Conservation (phyloP, 2,329 filamentous ascomycete genomes). For the Stagonosporopsis tanaceti region DNA sequence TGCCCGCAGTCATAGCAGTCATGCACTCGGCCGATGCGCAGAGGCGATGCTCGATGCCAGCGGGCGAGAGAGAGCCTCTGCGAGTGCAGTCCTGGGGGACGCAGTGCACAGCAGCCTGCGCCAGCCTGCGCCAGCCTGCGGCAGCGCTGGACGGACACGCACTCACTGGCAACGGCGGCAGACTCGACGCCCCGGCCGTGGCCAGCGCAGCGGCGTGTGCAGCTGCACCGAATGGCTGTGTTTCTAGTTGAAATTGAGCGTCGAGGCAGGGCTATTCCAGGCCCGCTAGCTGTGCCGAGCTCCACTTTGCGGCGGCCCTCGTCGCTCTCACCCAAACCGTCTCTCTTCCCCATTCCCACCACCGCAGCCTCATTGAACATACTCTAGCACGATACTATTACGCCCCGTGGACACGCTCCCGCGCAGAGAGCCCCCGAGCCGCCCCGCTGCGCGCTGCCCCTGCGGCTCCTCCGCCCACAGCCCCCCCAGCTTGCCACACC, state of each 20-base stretch:
- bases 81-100: not conserved
- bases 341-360: conserved; percentile 20
- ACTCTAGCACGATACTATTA: conserved; percentile 17
- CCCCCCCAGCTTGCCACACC: conserved; percentile 20
- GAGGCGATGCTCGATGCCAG: conserved; percentile 1
- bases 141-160: not conserved
- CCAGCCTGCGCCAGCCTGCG: not conserved
- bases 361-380: conserved; percentile 23
- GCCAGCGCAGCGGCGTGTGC: conserved; percentile 2
- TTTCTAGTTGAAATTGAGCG: conserved; percentile 15
- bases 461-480: conserved; percentile 16
- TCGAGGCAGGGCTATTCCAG: conserved; percentile 19
- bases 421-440: conserved; percentile 12
- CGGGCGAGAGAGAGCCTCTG: not conserved
- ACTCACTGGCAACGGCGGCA: not conserved
- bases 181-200: not conserved
- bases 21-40: conserved; percentile 11
- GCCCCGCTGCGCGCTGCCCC: conserved; percentile 30
- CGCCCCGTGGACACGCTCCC: not conserved
- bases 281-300: conserved; percentile 17
- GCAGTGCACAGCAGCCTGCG: not conserved
- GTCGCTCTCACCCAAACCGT: conserved; percentile 13
- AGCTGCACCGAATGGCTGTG: conserved; percentile 9
- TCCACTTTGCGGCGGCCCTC: conserved; percentile 10
- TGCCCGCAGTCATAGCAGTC: not conserved